phyloP scores from a whole-genome alignment of 257 asterid species.

The Vinca minor region DNA sequence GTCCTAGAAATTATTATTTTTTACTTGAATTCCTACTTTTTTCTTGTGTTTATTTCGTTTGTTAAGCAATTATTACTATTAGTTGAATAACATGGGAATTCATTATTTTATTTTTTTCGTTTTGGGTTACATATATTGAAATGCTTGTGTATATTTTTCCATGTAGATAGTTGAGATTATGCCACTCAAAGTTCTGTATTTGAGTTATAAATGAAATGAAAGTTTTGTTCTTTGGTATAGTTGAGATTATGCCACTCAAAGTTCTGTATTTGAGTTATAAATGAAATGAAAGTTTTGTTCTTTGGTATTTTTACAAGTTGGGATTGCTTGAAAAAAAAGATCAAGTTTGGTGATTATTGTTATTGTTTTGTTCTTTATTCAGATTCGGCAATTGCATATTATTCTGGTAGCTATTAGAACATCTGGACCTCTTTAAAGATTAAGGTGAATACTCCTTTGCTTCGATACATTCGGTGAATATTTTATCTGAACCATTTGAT shows the following conservation, averaged over 20 bases:
- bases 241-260: background rate
- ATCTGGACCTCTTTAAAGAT: too few species aligned
- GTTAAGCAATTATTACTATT: background rate
- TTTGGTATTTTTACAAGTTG: too few species aligned
- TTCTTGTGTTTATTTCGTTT: background rate
- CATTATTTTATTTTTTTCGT: background rate
- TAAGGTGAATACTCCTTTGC: too few species aligned
- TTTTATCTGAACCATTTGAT: too few species aligned
- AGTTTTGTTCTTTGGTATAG: too few species aligned
- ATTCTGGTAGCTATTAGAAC: background rate
- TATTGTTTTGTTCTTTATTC: background rate
- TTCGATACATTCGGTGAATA: too few species aligned
- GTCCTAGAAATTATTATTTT: background rate
- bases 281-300: too few species aligned
- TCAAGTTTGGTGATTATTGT: too few species aligned
- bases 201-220: background rate
- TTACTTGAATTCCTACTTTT: background rate
- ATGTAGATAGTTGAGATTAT: background rate
- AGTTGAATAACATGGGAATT: too few species aligned
- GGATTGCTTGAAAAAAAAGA: too few species aligned
- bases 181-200: background rate
- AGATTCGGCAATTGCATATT: too few species aligned
- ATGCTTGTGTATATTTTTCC: background rate
- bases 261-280: background rate
- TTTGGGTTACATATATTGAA: background rate